Base-by-base conservation (phyloP, 352 stramenopile genomes). In the Globisporangium lucens region DNA sequence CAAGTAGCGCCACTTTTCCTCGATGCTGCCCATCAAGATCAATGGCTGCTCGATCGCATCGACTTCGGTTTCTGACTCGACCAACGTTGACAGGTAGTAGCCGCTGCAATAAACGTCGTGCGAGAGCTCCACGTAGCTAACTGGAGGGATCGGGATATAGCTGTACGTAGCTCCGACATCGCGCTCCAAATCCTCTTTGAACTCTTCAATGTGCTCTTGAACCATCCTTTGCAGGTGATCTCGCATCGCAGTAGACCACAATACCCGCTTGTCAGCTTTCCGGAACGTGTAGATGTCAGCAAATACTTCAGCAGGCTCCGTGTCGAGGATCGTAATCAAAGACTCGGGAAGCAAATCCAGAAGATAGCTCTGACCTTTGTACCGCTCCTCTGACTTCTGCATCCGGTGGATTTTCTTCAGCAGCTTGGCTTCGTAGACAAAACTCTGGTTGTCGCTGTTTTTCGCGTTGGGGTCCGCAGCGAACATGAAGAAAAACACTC, bases 401-500 rank as follows among this genome's bases (percentile, higher is more conserved):
- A 78, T 78, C 10, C 87, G 79, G 72, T 95, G 85, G 24, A 83
- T 81, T 20, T 76, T 72, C 68, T 87, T 78, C 12, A 95, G 63
- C n/a, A 95, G 56, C 33, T 68, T 71, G 27, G 84, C 75, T 65
- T 92, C 84, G 15, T 84, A 70, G 6, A 90, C 72, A 33, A 93
- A 93, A 35, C 56, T 66, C 38, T 68, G 61, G 57, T 77, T 49
- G 33, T 74, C 69, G 3, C 38, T 46, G 59, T 65, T 71, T 66
- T 66, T 77, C 7, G 57, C 35, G 36, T 75, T 76, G 2, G 65
- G 15, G 17, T 73, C 74, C 2, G 68, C 75, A 1, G 77, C 78
- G 43, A 95, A 85, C 36, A 93, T 70, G 62, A 95, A 95, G 65
- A 89, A 95, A 49, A 95, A 92, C 0, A 75, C 60, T 20, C 87